These are phyloP conservation scores for Zostera marina DNA, from an alignment of 116 monocot genomes.

Conservation along the genomic window DNA sequence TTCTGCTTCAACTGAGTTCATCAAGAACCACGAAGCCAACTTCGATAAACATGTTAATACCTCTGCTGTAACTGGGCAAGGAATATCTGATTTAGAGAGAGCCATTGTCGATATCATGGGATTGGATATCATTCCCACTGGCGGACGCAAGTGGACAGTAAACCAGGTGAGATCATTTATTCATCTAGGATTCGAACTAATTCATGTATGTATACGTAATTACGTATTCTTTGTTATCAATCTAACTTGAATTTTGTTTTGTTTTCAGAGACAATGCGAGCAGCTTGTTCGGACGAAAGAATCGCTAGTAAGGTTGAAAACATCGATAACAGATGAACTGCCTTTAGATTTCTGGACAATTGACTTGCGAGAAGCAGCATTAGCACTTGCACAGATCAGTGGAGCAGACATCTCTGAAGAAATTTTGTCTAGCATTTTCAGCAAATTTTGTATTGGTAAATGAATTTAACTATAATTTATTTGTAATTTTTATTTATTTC, in stretches of 20 bases:
- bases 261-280: conserved; percentile 80
- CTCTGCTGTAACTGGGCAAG: conserved; percentile 74
- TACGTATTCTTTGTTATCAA: not conserved
- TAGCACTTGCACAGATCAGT: conserved; percentile 79
- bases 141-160: conserved; percentile 68
- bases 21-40: conserved; percentile 7
- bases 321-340: conserved; percentile 55
- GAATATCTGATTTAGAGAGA: conserved; percentile 62
- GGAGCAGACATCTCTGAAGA: conserved; percentile 80
- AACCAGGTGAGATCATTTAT: conserved; percentile 48
- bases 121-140: conserved; percentile 35
- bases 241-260: not conserved
- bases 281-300: conserved; percentile 70
- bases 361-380: conserved; percentile 76
- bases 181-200: too few species aligned
- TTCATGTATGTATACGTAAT: not conserved
- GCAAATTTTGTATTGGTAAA: conserved; percentile 95
- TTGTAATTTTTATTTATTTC: not conserved
- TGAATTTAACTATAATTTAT: conserved; percentile 8
- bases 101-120: conserved; percentile 68
- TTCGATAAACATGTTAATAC: conserved; percentile 51
- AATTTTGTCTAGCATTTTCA: conserved; percentile 73
- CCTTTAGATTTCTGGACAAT: conserved; percentile 95
- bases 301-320: conserved; percentile 41
- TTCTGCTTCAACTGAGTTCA: conserved; percentile 12